Base-by-base conservation (phyloP, 176 grass and related monocot species). In the Oryza coarctata region DNA sequence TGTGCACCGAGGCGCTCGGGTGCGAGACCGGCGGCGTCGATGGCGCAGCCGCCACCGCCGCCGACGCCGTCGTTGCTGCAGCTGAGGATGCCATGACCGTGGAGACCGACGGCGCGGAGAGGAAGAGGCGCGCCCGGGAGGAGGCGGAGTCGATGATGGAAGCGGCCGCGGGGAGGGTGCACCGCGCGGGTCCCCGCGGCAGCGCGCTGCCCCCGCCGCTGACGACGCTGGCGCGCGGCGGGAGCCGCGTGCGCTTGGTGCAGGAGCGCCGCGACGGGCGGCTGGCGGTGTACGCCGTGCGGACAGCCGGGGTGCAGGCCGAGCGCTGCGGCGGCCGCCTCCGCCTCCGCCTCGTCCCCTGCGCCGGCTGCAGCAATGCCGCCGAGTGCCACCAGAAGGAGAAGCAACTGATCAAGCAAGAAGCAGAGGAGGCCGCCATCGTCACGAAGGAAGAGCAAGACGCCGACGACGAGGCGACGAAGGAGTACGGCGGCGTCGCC, bases 1-100 rank as follows among this genome's bases (percentile, higher is more conserved):
- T 65, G 78, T 97, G 87, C 79, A 97, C 94, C 26, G 94, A 97
- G 88, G 86, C 74, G 18, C 83, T 97, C 68, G 94, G 94, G 30
- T 97, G 89, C 65, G 94, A 97, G 80, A 97, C 77, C 40, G 94
- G 94, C 69, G 83, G 77, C 31, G 39, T 89, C 29, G 92, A 97
- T 39, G 47, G 60, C 6, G 17, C 26, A 1, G 74, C 26, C 2
- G 74, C 75, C 34, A 76, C 85, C 20, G 78, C 80, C 49, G 85
- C 76, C 17, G 38, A 26, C 22, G 29, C 27, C 3, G 45, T 20
- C 38, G 18, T 0, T 52, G 49, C 44, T 17, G 55, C 57, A 5
- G n/a, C n/a, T n/a, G 64, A 25, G 3, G 6, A 38, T 13, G 60
- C 0, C 40, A 27, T 61, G 17, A 28, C 26, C 65, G 66, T 22